A percentile compares a stretch with the other conserved stretches of the same genome.
These are phyloP conservation scores for Boletus eberwhitei DNA, from an alignment of 768 basidiomycete species.

Conservation along the genomic window DNA sequence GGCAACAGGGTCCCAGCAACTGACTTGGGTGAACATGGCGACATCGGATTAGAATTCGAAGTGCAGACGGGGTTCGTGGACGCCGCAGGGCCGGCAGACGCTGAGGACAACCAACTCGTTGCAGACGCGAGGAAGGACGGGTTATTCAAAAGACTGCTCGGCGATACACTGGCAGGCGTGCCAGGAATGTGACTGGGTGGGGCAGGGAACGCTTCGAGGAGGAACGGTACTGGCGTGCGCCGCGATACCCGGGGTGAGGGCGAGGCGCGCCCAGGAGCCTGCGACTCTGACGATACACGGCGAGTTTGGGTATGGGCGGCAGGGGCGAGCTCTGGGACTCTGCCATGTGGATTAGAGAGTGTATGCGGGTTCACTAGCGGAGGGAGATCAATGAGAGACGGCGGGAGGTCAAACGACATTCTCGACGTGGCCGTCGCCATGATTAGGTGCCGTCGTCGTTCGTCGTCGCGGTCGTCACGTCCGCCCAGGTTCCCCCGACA, in stretches of 20 bases:
- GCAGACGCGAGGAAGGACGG: slow-evolving; percentile 15
- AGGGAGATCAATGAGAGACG: slow-evolving; percentile 9
- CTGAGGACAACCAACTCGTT: slow-evolving; percentile 1
- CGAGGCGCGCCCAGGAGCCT: slow-evolving; percentile 22
- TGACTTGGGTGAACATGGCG: slow-evolving; percentile 17
- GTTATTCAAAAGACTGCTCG: slow-evolving; percentile 4
- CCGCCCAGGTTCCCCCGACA: slow-evolving; percentile 8
- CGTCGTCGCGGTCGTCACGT: slow-evolving; percentile 16
- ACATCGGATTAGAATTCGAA: slow-evolving; percentile 2
- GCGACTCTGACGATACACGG: slow-evolving; percentile 29
- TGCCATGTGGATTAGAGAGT: slow-evolving; percentile 15
- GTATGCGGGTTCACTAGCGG: slow-evolving; percentile 7
- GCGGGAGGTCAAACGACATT: slow-evolving; percentile 14
- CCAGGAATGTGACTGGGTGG: slow-evolving; percentile 35
- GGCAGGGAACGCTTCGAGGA: slow-evolving; percentile 37
- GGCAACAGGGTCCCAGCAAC: slow-evolving; percentile 1
- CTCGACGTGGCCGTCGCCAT: slow-evolving; percentile 22
- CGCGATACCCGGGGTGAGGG: slow-evolving; percentile 28
- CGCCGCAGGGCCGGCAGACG: slow-evolving; percentile 1
- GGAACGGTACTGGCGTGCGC: slow-evolving; percentile 32
- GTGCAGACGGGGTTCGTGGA: background rate
- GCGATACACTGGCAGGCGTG: slow-evolving; percentile 12
- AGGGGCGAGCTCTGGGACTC: slow-evolving; percentile 10
- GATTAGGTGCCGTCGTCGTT: background rate
- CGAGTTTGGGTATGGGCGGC: slow-evolving; percentile 4